Percentiles rank a stretch among this genome's conserved stretches.
Conservation (phyloP, 2,329 filamentous ascomycete genomes). For the Colletotrichum cereale region DNA sequence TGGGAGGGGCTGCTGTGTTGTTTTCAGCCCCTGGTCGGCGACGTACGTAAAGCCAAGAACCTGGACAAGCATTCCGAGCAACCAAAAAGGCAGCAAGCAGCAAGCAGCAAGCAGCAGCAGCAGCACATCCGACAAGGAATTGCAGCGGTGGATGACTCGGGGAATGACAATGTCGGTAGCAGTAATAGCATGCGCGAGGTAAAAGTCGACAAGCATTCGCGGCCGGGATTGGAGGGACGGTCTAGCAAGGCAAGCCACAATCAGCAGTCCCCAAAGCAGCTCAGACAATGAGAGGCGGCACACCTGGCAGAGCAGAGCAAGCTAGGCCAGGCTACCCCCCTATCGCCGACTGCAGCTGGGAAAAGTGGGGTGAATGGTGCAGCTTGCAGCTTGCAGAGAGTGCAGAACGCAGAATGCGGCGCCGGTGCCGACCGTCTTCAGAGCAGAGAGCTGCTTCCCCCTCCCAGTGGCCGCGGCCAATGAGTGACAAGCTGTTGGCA, state of each 20-base stretch:
- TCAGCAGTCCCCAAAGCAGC: slow-evolving; percentile 12
- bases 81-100: slow-evolving; percentile 19
- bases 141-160: background rate
- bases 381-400: slow-evolving; percentile 6
- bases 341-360: slow-evolving; percentile 21
- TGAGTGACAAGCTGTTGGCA: slow-evolving; percentile 28
- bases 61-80: slow-evolving; percentile 8
- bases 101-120: slow-evolving; percentile 18
- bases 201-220: slow-evolving; percentile 18
- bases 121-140: slow-evolving; percentile 19
- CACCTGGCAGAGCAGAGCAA: background rate
- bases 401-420: slow-evolving; percentile 33
- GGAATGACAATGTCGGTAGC: slow-evolving; percentile 21
- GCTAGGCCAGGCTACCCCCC: background rate
- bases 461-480: slow-evolving; percentile 21
- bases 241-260: slow-evolving; percentile 23
- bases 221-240: slow-evolving; percentile 1
- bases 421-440: slow-evolving; percentile 26
- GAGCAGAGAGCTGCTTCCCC: background rate
- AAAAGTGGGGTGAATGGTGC: slow-evolving; percentile 29
- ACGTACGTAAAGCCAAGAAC: slow-evolving; percentile 16
- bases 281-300: slow-evolving; percentile 5
- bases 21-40: slow-evolving; percentile 2
- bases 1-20: background rate
- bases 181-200: slow-evolving; percentile 3